These are phyloP conservation scores for Diutina ranongensis DNA, from an alignment of 1,139 yeast species.

Conservation along the genomic window DNA sequence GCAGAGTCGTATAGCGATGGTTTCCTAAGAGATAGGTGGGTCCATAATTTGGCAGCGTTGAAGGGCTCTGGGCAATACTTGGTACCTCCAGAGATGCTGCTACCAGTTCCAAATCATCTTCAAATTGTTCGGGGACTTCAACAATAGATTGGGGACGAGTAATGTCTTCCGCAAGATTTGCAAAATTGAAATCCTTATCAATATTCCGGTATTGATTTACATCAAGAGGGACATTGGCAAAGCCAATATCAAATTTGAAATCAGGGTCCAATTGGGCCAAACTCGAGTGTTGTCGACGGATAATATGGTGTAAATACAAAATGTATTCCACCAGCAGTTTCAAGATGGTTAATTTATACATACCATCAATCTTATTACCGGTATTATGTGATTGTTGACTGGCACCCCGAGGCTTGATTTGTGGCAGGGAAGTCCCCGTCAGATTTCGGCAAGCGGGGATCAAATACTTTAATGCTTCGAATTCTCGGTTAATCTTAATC, in stretches of 20 bases:
- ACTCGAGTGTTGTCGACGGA: slow-evolving; percentile 34
- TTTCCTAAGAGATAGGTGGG: not conserved
- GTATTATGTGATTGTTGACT: slow-evolving; percentile 10
- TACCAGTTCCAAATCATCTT: not conserved
- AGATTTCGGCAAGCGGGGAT: slow-evolving; percentile 65
- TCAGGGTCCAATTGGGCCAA: slow-evolving; percentile 14
- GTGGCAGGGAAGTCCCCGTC: slow-evolving; percentile 12
- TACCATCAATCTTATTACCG: slow-evolving; percentile 42
- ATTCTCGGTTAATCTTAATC: slow-evolving; percentile 69
- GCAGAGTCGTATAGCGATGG: not conserved
- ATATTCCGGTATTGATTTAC: slow-evolving; percentile 49
- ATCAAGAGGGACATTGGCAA: slow-evolving; percentile 41
- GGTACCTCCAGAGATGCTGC: not conserved
- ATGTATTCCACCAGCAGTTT: slow-evolving; percentile 78
- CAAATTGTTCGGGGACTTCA: not conserved
- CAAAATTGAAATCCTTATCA: slow-evolving; percentile 41
- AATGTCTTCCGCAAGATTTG: not conserved
- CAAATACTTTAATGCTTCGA: slow-evolving; percentile 65
- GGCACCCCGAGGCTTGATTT: slow-evolving; percentile 10
- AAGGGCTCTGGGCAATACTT: not conserved
- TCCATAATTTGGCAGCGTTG: not conserved
- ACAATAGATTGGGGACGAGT: not conserved
- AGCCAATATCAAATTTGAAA: slow-evolving; percentile 29
- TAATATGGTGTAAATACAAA: slow-evolving; percentile 51
- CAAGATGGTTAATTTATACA: slow-evolving; percentile 70